phyloP scores from a whole-genome alignment of 2,329 filamentous ascomycete species.

The Zymoseptoria tritici region DNA sequence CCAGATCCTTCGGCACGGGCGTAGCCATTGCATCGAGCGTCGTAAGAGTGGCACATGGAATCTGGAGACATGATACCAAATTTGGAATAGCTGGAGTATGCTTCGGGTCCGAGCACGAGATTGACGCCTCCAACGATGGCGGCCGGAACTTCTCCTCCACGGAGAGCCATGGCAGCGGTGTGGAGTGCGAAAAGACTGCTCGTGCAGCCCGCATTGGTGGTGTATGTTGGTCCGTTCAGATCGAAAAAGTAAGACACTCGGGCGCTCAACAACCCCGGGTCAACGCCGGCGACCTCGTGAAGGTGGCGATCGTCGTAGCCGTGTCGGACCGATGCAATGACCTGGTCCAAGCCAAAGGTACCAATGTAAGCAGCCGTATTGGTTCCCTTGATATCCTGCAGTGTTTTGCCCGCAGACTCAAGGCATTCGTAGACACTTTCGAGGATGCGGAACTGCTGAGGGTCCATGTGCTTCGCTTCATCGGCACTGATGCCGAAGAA shows the following conservation, averaged over 20 bases:
- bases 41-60: not conserved
- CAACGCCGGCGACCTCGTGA: not conserved
- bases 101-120: conserved; percentile 2
- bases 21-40: not conserved
- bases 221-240: conserved; percentile 1
- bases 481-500: conserved; percentile 14
- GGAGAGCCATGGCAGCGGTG: not conserved
- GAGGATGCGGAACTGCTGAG: conserved; percentile 15
- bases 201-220: not conserved
- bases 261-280: not conserved
- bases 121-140: conserved; percentile 2
- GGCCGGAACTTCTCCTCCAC: not conserved
- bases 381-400: conserved; percentile 2
- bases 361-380: conserved; percentile 9
- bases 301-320: not conserved
- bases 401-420: conserved; percentile 4
- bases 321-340: not conserved
- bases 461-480: conserved; percentile 17
- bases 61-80: not conserved
- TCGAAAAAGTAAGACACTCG: not conserved
- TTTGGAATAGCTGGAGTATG: conserved; percentile 1
- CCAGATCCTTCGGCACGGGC: not conserved
- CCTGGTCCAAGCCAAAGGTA: conserved; percentile 3
- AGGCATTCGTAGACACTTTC: conserved; percentile 10
- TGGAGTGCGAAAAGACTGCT: not conserved